phyloP scores from a whole-genome alignment of 345 rosid species.

The Heritiera fomes region DNA sequence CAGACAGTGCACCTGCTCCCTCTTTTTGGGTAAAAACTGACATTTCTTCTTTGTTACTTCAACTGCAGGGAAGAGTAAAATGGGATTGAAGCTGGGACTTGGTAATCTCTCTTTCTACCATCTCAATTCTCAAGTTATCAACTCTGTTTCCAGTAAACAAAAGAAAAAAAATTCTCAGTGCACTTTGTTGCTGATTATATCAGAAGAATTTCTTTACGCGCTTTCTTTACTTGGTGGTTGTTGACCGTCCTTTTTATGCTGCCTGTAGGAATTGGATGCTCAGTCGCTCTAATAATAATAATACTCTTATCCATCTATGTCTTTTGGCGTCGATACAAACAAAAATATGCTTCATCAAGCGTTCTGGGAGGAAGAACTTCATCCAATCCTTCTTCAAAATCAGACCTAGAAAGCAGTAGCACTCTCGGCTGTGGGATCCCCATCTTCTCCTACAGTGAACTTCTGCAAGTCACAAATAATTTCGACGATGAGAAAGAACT shows the following conservation, averaged over 20 bases:
- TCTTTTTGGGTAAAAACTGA: background rate
- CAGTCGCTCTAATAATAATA: slow-evolving; percentile 16
- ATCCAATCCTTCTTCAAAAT: slow-evolving; percentile 29
- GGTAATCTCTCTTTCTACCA: slow-evolving; percentile 30
- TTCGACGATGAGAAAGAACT: slow-evolving; percentile 47
- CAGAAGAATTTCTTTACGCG: too few species aligned
- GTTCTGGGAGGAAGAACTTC: slow-evolving; percentile 21
- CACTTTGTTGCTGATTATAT: too few species aligned
- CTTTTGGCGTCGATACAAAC: slow-evolving; percentile 20
- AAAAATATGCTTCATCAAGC: slow-evolving; percentile 28
- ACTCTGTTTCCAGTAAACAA: background rate
- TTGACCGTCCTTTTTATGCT: slow-evolving; percentile 22
- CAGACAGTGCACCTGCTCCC: background rate
- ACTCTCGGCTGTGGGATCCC: slow-evolving; percentile 43
- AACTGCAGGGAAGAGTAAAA: slow-evolving; percentile 29
- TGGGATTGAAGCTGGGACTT: slow-evolving; percentile 32
- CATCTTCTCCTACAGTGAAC: slow-evolving; percentile 57
- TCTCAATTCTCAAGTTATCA: background rate
- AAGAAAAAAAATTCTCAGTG: too few species aligned
- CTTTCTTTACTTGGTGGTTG: too few species aligned
- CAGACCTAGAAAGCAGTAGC: slow-evolving; percentile 40
- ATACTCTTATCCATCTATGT: slow-evolving; percentile 16
- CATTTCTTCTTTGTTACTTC: background rate
- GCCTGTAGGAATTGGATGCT: slow-evolving; percentile 43
- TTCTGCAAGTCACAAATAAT: slow-evolving; percentile 57